Base-by-base conservation (phyloP, 805 yeast species). In the Hanseniaspora thailandica region DNA sequence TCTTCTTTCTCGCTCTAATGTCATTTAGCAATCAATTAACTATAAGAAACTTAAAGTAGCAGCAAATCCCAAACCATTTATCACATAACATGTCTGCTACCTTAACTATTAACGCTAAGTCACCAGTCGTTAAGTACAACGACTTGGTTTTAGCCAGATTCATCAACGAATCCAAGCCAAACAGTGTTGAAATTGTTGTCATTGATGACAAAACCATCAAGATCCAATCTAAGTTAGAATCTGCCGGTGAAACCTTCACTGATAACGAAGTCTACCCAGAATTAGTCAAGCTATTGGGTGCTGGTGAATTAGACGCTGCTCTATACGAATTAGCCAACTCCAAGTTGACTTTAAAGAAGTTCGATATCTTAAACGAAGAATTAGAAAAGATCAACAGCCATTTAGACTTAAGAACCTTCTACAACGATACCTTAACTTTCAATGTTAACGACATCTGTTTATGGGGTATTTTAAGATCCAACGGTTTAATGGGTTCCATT, bases 391-490 rank as follows among this genome's bases (percentile, higher is more conserved):
- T 90, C 61, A 96, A 90, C 61, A 69, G 81, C 45, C 89, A 83
- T 67, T 76, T 90, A 68, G 86, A 86, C 75, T 79, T 85, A 74
- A 79, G 96, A 65, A 78, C 96, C 7, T 89, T 78, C 65, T 66
- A 87, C 52, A 69, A 77, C 53, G 95, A 93, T 38, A 64, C 65
- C 7, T 75, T 80, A 69, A 23, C 19, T 5, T 52, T 46, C 35
- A 40, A 34, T 26, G 44, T 52, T 17, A 48, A 52, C 13, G 98
- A 90, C 69, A 73, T 87, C 57, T 85, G 90, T 15, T 75, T 84
- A 20, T 90, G 97, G 97, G 97, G 97, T 68, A 86, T 84, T 47
- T 74, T 90, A 60, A 81, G 97, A 71, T 86, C 95, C 57, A 90
- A 93, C 67, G 87, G 95, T 52, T 82, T 90, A 66, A 86, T 89